Conservation (phyloP, 2,329 filamentous ascomycete genomes). For the Chrysoporthe deuterocubensis region DNA sequence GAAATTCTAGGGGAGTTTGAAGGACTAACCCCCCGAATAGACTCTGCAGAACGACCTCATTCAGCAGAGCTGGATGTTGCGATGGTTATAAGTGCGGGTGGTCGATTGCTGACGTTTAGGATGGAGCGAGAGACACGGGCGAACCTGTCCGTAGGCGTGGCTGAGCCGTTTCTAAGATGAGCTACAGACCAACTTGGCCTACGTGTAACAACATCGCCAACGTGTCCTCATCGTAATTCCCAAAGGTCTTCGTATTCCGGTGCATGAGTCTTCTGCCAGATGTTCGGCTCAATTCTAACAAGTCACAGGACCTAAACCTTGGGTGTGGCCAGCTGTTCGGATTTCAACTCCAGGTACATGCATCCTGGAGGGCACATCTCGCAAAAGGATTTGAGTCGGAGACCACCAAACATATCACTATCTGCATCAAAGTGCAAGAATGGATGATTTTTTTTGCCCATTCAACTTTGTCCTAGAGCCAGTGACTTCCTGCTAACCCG, state of each 20-base stretch:
- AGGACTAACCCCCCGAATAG: too few species aligned
- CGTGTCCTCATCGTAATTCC: constrained; percentile 34
- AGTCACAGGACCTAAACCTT: not conserved
- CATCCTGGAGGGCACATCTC: not conserved
- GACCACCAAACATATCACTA: not conserved
- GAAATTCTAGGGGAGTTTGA: not conserved
- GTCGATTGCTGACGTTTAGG: not conserved
- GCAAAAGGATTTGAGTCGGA: not conserved
- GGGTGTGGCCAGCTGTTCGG: not conserved
- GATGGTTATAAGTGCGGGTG: not conserved
- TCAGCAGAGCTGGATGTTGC: not conserved
- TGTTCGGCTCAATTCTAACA: not conserved
- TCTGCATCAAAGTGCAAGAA: not conserved
- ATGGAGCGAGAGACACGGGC: not conserved
- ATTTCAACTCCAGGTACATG: not conserved
- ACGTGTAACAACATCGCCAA: constrained; percentile 19
- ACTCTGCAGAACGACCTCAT: not conserved
- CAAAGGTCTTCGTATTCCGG: not conserved
- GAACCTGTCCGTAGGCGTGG: constrained; percentile 4
- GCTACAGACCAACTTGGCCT: constrained; percentile 1
- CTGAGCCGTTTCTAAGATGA: constrained; percentile 12
- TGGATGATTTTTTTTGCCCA: not conserved
- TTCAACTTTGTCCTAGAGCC: not conserved
- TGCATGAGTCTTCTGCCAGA: not conserved
- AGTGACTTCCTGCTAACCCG: not conserved